Conservation (phyloP, 1,284 basidiomycete species). For the Boletus albobrunnescens region DNA sequence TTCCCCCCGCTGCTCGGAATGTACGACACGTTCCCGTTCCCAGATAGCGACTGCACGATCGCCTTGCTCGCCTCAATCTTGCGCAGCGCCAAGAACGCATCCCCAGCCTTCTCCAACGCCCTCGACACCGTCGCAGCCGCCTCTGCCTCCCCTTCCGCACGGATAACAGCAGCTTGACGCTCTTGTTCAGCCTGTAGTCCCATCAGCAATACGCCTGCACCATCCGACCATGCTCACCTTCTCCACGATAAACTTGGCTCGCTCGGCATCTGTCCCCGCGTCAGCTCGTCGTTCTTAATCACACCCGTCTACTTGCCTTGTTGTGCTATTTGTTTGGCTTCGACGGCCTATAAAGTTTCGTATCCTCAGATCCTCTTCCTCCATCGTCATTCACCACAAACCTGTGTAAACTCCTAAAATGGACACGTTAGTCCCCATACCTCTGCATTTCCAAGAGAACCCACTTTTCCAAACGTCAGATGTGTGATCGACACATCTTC, state of each 20-base stretch:
- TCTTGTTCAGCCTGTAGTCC: constrained; percentile 88
- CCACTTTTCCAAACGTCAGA: constrained; percentile 75
- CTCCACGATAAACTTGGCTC: constrained; percentile 98
- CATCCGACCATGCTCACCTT: constrained; percentile 53
- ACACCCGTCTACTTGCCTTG: constrained; percentile 56
- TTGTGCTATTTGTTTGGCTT: constrained; percentile 97
- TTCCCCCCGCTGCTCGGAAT: constrained; percentile 78
- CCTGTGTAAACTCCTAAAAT: constrained; percentile 74
- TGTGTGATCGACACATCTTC: constrained; percentile 98
- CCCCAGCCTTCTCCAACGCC: constrained; percentile 92
- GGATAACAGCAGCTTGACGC: constrained; percentile 94
- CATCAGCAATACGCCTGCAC: constrained; percentile 16
- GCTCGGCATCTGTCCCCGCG: constrained; percentile 75
- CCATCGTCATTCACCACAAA: constrained; percentile 20
- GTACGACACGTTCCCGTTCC: constrained; percentile 83
- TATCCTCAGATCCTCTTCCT: constrained; percentile 9
- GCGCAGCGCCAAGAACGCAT: constrained; percentile 91
- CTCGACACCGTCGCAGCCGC: constrained; percentile 90
- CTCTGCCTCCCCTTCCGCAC: constrained; percentile 98
- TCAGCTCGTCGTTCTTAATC: constrained; percentile 7
- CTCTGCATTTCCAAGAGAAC: constrained; percentile 14
- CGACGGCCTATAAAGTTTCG: constrained; percentile 67
- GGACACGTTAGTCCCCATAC: neutral
- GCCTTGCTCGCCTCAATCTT: constrained; percentile 99
- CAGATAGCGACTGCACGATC: constrained; percentile 79